phyloP scores from a whole-genome alignment of 2,329 filamentous ascomycete species.

The Lanzia echinophila region DNA sequence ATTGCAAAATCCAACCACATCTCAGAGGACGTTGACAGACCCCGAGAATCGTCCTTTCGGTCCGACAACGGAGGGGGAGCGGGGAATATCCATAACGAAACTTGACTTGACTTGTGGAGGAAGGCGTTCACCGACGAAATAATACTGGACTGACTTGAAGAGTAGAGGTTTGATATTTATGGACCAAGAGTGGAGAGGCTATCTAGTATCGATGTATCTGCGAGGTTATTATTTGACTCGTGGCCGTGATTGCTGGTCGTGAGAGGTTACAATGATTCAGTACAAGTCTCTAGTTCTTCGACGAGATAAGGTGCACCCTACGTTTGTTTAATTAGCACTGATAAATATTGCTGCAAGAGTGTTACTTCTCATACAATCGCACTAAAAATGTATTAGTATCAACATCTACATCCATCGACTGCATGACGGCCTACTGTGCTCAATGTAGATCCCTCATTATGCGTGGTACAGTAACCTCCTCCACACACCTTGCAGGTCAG shows the following conservation, averaged over 20 bases:
- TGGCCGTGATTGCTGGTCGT: too few species aligned
- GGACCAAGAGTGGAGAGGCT: too few species aligned
- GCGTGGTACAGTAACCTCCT: conserved; percentile 74
- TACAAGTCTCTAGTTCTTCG: conserved; percentile 26
- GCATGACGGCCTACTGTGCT: conserved; percentile 34
- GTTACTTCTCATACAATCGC: conserved; percentile 27
- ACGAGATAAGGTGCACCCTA: conserved; percentile 3
- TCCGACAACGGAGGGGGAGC: background rate
- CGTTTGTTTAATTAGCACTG: conserved; percentile 1
- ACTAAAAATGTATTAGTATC: conserved; percentile 26
- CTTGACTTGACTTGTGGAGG: too few species aligned
- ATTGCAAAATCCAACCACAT: too few species aligned
- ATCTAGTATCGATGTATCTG: too few species aligned
- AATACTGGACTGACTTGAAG: background rate
- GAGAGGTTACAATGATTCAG: conserved; percentile 7
- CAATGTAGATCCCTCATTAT: conserved; percentile 75
- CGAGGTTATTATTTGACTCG: too few species aligned
- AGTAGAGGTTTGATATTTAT: background rate
- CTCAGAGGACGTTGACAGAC: too few species aligned
- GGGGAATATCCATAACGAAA: background rate
- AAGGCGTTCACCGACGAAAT: too few species aligned
- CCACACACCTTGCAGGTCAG: conserved; percentile 65
- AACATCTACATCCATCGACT: conserved; percentile 25
- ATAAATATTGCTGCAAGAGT: background rate
- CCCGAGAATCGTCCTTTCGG: conserved; percentile 19